phyloP scores from a whole-genome alignment of 1,284 basidiomycete genomes.

The Cutaneotrichosporon dermatis region DNA sequence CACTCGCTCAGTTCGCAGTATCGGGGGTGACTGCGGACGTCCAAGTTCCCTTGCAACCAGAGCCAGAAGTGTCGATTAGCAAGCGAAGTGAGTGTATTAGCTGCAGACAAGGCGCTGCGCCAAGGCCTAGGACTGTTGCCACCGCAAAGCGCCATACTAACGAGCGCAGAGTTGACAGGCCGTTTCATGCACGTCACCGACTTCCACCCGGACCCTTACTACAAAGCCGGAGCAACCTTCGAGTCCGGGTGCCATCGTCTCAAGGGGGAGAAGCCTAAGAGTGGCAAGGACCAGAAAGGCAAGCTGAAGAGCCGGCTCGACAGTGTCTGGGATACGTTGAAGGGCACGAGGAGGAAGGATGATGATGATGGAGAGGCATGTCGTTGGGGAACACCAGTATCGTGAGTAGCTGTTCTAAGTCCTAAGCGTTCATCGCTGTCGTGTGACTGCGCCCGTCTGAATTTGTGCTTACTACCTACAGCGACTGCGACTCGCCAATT shows the following conservation, averaged over 20 bases:
- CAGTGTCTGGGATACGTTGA: conserved; percentile 13
- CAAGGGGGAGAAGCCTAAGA: conserved; percentile 17
- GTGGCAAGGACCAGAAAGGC: conserved; percentile 22
- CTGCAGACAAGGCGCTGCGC: not conserved
- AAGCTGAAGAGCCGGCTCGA: conserved; percentile 14
- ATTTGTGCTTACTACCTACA: conserved; percentile 38
- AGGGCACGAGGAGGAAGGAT: conserved; percentile 10
- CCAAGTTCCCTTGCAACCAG: conserved; percentile 2
- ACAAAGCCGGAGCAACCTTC: conserved; percentile 39
- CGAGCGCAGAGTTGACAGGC: conserved; percentile 37
- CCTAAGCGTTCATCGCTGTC: not conserved
- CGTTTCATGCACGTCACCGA: conserved; percentile 49
- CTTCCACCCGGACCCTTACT: conserved; percentile 49
- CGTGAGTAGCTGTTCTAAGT: not conserved
- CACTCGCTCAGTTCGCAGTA: not conserved
- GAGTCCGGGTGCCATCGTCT: conserved; percentile 42
- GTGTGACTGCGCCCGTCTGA: not conserved
- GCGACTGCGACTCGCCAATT: conserved; percentile 81
- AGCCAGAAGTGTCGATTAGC: not conserved
- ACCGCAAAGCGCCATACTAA: not conserved
- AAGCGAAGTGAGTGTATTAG: conserved; percentile 13
- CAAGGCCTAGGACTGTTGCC: not conserved
- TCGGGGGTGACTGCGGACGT: not conserved
- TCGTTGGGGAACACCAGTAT: not conserved
- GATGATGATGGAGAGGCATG: conserved; percentile 10